These are phyloP conservation scores for Sugiyamaella marilandica DNA, from an alignment of 805 yeast species.

Conservation along the genomic window DNA sequence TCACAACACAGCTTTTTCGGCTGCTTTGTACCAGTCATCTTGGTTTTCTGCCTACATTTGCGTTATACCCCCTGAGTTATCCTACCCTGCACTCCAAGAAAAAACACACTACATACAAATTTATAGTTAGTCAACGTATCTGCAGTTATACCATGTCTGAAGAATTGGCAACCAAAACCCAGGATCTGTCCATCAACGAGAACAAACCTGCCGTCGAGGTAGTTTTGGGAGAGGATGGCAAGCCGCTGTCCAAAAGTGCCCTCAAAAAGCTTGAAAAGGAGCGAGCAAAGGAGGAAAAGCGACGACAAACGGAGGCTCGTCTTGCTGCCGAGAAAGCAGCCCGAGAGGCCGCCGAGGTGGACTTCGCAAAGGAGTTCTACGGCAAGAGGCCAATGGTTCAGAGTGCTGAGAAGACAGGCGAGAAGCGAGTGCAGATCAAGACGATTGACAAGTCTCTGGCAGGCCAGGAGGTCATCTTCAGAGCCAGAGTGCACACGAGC, in stretches of 20 bases:
- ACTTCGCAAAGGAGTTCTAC: conserved; percentile 80
- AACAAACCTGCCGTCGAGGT: conserved; percentile 10
- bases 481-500: conserved; percentile 91
- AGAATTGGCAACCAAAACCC: conserved; percentile 22
- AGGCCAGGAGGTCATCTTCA: conserved; percentile 73
- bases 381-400: conserved; percentile 88
- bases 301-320: conserved; percentile 88
- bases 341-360: conserved; percentile 68
- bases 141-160: conserved; percentile 21
- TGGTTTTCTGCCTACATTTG: no score
- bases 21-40: not conserved
- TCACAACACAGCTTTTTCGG: no score
- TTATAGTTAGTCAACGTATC: not conserved
- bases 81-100: not conserved
- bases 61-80: not conserved
- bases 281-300: conserved; percentile 44
- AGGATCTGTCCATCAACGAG: conserved; percentile 18
- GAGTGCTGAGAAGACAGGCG: conserved; percentile 64
- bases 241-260: conserved; percentile 89
- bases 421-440: conserved; percentile 53
- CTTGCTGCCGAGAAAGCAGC: conserved; percentile 82
- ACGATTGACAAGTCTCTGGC: conserved; percentile 52
- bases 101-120: not conserved
- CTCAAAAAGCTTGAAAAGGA: conserved; percentile 74
- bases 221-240: conserved; percentile 66